Evolutionary conservation across 192 early-diverging fungal genomes (phyloP).

Genomic region (Glomus cerebriforme): DNA sequence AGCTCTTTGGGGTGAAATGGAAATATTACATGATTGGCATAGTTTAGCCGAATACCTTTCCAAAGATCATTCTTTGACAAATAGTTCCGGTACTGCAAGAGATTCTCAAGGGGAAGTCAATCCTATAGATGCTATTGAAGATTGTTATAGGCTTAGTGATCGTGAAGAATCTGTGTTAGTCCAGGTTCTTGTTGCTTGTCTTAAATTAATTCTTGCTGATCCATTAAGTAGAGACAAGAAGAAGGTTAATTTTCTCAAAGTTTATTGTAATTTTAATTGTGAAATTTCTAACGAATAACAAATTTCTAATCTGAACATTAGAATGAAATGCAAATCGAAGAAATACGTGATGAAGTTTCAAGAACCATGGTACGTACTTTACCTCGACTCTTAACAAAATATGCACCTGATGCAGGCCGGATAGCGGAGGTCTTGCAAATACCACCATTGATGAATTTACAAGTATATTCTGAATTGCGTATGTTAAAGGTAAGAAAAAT

Average conservation of each 20-base stretch:
- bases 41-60: slow-evolving; percentile 53
- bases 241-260: slow-evolving; percentile 17
- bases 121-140: slow-evolving; percentile 28
- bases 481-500: slow-evolving; percentile 41
- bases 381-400: slow-evolving; percentile 49
- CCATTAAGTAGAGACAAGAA: slow-evolving; percentile 39
- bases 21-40: slow-evolving; percentile 49
- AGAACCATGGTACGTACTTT: slow-evolving; percentile 42
- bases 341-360: slow-evolving; percentile 45
- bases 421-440: slow-evolving; percentile 46
- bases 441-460: slow-evolving; percentile 49
- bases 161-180: slow-evolving; percentile 59
- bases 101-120: not conserved
- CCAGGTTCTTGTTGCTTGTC: slow-evolving; percentile 47
- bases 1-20: slow-evolving; percentile 45
- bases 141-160: slow-evolving; percentile 47
- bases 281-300: not conserved
- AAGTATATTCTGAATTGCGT: slow-evolving; percentile 50
- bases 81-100: not conserved
- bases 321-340: slow-evolving; percentile 42
- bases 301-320: slow-evolving; percentile 3
- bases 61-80: slow-evolving; percentile 36
- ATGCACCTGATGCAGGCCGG: slow-evolving; percentile 44
- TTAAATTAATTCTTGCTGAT: slow-evolving; percentile 40
- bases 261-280: not conserved